Evolutionary conservation across 768 basidiomycete species (phyloP).

Genomic region (Hygrophoropsis aurantiaca): DNA sequence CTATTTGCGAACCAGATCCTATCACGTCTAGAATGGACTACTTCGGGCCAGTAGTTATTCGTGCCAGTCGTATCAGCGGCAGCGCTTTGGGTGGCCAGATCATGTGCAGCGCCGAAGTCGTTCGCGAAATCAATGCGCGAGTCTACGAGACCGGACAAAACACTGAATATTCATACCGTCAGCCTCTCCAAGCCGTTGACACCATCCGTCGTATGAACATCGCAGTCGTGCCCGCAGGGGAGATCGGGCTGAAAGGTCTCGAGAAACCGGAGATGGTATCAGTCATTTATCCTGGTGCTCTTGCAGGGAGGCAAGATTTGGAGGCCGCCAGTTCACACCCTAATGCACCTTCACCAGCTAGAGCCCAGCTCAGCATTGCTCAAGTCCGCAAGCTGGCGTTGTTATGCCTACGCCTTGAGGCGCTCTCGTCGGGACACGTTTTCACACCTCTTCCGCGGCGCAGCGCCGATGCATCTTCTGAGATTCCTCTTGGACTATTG

Average conservation of each 20-base stretch:
- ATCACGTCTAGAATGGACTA: conserved; percentile 97
- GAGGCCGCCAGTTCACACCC: conserved; percentile 31
- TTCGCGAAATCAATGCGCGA: conserved; percentile 73
- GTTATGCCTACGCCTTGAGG: conserved; percentile 78
- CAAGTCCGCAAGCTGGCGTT: conserved; percentile 74
- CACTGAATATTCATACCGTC: conserved; percentile 59
- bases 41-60: conserved; percentile 95
- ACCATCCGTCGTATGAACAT: conserved; percentile 74
- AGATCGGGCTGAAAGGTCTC: conserved; percentile 90
- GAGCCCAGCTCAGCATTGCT: conserved; percentile 65
- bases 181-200: conserved; percentile 63
- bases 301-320: conserved; percentile 70
- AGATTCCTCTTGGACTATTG: conserved; percentile 6
- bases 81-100: conserved; percentile 91
- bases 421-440: conserved; percentile 60
- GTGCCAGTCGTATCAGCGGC: conserved; percentile 80
- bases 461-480: conserved; percentile 28
- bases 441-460: conserved; percentile 52
- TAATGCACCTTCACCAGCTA: conserved; percentile 19
- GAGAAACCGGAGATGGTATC: conserved; percentile 88
- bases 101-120: conserved; percentile 84
- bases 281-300: conserved; percentile 73
- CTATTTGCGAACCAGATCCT: conserved; percentile 88
- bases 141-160: conserved; percentile 53
- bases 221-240: conserved; percentile 74